These are phyloP conservation scores for Pleurotus tuber-regium DNA, from an alignment of 768 basidiomycete genomes.

Conservation along the genomic window DNA sequence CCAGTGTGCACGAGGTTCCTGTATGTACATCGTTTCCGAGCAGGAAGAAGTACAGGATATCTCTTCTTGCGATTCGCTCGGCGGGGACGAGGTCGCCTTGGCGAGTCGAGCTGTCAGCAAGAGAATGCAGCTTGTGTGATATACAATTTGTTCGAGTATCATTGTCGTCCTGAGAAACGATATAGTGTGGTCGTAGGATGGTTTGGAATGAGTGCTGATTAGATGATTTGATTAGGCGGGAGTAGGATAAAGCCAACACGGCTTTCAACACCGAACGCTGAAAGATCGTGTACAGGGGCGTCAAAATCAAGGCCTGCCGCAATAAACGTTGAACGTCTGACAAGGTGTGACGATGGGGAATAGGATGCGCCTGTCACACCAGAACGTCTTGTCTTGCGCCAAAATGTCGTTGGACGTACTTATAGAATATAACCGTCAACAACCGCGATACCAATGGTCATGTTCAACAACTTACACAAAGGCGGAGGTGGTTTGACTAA, in stretches of 20 bases:
- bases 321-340: conserved; percentile 76
- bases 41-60: background rate
- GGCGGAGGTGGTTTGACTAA: conserved; percentile 61
- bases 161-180: too few relatives aligned
- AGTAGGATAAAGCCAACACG: conserved; percentile 46
- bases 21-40: background rate
- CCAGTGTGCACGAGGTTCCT: background rate
- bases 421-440: conserved; percentile 1
- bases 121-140: too few relatives aligned
- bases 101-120: too few relatives aligned
- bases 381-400: conserved; percentile 70
- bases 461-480: conserved; percentile 45
- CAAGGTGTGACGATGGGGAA: conserved; percentile 69
- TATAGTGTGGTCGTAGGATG: background rate
- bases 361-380: conserved; percentile 71
- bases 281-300: conserved; percentile 57
- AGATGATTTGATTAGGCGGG: conserved; percentile 35
- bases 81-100: too few relatives aligned
- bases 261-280: conserved; percentile 61
- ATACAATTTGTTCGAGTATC: too few relatives aligned
- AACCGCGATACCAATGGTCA: background rate
- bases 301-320: conserved; percentile 74
- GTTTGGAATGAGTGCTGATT: background rate
- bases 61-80: too few relatives aligned
- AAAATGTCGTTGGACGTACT: conserved; percentile 85